phyloP scores from a whole-genome alignment of 495 filamentous ascomycete species.

The Cetradonia linearis region DNA sequence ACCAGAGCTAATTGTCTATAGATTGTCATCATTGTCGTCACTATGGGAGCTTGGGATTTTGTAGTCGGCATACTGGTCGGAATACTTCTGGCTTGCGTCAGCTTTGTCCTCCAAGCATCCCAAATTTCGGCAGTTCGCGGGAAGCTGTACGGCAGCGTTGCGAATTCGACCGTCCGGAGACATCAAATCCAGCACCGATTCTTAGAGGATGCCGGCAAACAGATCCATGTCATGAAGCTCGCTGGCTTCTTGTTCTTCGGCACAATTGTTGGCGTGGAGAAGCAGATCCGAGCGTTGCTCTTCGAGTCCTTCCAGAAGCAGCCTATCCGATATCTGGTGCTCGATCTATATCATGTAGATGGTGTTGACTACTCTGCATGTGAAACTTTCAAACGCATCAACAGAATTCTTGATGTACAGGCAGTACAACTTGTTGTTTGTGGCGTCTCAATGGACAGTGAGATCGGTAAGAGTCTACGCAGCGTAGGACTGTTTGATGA shows the following conservation, averaged over 20 bases:
- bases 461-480: slow-evolving; percentile 64
- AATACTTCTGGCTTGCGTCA: slow-evolving; percentile 83
- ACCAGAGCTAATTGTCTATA: slow-evolving; percentile 31
- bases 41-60: slow-evolving; percentile 96
- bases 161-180: slow-evolving; percentile 81
- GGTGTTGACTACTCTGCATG: slow-evolving; percentile 93
- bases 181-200: slow-evolving; percentile 84
- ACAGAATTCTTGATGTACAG: slow-evolving; percentile 61
- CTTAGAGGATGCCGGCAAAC: slow-evolving; percentile 69
- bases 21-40: slow-evolving; percentile 83
- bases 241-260: slow-evolving; percentile 93
- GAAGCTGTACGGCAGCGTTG: slow-evolving; percentile 73
- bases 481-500: slow-evolving; percentile 69
- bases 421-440: slow-evolving; percentile 71
- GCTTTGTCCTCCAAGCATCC: slow-evolving; percentile 83
- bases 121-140: slow-evolving; percentile 77
- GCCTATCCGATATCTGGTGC: slow-evolving; percentile 81
- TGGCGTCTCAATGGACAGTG: slow-evolving; percentile 60
- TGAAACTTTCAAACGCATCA: slow-evolving; percentile 87
- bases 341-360: slow-evolving; percentile 81
- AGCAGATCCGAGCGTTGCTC: slow-evolving; percentile 68
- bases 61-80: slow-evolving; percentile 87
- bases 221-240: slow-evolving; percentile 83
- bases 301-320: slow-evolving; percentile 64
- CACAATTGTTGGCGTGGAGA: slow-evolving; percentile 88